phyloP scores from a whole-genome alignment of 139 green algal species.

The Tetradesmus obliquus region DNA sequence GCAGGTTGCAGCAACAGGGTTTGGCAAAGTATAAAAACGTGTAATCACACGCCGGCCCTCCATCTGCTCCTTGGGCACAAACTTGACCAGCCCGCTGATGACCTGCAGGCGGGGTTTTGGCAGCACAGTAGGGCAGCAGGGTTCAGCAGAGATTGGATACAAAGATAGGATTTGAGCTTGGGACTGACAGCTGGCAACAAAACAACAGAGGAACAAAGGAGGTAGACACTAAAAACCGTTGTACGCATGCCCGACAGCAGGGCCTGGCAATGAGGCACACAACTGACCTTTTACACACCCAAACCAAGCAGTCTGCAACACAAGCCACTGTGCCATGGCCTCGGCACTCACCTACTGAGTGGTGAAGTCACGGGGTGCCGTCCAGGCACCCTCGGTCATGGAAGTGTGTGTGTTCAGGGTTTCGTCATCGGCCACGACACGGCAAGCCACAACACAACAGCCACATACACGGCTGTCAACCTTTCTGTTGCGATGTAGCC shows the following conservation, averaged over 20 bases:
- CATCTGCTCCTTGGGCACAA: conserved; percentile 89
- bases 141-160: too few relatives aligned
- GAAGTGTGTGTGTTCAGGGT: conserved; percentile 33
- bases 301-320: too few relatives aligned
- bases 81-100: conserved; percentile 94
- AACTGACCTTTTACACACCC: too few relatives aligned
- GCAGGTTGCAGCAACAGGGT: background rate
- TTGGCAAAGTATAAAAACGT: background rate
- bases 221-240: too few relatives aligned
- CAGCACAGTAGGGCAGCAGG: background rate
- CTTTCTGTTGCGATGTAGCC: too few relatives aligned
- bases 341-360: conserved; percentile 44
- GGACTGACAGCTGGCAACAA: too few relatives aligned
- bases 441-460: background rate
- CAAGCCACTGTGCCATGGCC: background rate
- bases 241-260: too few relatives aligned
- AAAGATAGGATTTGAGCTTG: too few relatives aligned
- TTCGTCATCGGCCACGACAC: conserved; percentile 18
- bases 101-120: conserved; percentile 54
- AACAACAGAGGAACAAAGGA: too few relatives aligned
- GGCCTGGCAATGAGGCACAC: too few relatives aligned
- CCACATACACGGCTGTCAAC: background rate
- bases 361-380: background rate
- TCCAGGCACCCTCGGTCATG: conserved; percentile 30
- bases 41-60: background rate